phyloP scores from a whole-genome alignment of 768 basidiomycete genomes.

The Russula brevipes region DNA sequence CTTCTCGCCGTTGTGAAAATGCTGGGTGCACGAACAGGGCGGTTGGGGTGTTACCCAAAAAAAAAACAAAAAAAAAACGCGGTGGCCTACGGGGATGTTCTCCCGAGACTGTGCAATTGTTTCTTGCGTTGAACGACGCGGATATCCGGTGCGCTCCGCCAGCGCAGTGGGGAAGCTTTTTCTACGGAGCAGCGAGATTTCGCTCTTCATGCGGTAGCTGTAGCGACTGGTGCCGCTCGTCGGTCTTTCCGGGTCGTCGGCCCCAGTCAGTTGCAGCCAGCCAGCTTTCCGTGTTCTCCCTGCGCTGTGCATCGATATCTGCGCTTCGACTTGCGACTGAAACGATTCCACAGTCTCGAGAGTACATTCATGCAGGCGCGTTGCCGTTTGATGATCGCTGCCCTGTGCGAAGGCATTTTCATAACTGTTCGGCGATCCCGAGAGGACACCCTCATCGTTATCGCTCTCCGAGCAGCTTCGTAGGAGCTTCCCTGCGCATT shows the following conservation, averaged over 20 bases:
- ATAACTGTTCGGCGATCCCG: background rate
- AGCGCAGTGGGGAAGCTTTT: background rate
- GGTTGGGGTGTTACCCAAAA: background rate
- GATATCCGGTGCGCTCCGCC: background rate
- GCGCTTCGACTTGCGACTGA: background rate
- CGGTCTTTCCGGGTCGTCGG: background rate
- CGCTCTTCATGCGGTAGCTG: background rate
- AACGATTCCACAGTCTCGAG: background rate
- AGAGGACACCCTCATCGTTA: background rate
- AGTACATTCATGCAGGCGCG: background rate
- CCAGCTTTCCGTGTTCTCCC: background rate
- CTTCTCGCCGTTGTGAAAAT: background rate
- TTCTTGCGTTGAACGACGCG: background rate
- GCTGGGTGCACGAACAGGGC: background rate
- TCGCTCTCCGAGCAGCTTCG: background rate
- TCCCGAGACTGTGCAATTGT: background rate
- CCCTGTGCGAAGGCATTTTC: background rate
- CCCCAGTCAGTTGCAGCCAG: background rate
- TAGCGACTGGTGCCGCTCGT: too few species aligned
- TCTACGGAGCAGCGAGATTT: too few species aligned
- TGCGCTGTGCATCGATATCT: background rate
- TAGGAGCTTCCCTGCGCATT: conserved; percentile 18
- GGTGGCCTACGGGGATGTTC: background rate
- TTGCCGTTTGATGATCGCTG: background rate
- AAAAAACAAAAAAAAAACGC: background rate